Evolutionary conservation across 108 stramenopile genomes (phyloP).

Genomic region (Pseudonitzschia pungens): DNA sequence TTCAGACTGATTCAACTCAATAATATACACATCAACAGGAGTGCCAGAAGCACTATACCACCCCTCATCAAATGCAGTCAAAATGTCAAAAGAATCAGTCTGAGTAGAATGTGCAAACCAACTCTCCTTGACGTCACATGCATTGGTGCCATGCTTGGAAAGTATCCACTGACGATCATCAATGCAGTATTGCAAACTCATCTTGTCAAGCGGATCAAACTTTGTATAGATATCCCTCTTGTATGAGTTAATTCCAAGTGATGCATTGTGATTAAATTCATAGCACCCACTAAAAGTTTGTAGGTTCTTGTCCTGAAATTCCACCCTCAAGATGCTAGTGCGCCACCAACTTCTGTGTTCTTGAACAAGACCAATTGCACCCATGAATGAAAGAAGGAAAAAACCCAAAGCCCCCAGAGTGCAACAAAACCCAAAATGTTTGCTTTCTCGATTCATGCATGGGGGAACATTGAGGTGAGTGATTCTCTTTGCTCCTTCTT

Average conservation of each 20-base stretch:
- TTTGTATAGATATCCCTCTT: background rate
- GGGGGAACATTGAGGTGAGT: background rate
- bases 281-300: background rate
- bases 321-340: background rate
- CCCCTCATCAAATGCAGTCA: background rate
- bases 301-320: background rate
- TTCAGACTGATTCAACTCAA: background rate
- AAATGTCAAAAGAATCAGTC: background rate
- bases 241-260: background rate
- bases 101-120: background rate
- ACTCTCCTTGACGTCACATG: background rate
- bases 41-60: background rate
- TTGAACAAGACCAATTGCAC: background rate
- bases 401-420: background rate
- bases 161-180: background rate
- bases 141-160: background rate
- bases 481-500: slow-evolving; percentile 17
- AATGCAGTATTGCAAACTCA: background rate
- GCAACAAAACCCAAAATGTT: background rate
- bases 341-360: background rate
- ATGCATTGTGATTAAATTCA: too few relatives aligned
- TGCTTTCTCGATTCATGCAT: background rate
- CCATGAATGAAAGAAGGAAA: background rate
- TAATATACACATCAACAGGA: background rate
- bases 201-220: too few relatives aligned